phyloP scores from a whole-genome alignment of 257 asterid species.

The Nicotiana knightiana region DNA sequence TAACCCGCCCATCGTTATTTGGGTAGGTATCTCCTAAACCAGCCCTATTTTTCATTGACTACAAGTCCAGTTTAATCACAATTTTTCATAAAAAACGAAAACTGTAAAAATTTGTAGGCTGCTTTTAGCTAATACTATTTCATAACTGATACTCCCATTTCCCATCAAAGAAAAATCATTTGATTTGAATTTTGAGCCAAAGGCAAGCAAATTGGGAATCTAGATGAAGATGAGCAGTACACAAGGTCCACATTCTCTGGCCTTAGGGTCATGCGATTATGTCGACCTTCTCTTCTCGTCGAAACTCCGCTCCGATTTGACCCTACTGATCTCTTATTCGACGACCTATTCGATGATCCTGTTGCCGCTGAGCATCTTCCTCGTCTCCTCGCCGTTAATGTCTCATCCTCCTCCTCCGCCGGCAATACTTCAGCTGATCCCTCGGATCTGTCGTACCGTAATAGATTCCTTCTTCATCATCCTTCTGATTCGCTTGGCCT shows the following conservation, averaged over 20 bases:
- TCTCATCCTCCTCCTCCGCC: background rate
- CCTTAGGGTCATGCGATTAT: constrained; percentile 87
- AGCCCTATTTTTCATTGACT: too few species aligned
- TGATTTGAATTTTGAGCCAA: too few species aligned
- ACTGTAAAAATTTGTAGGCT: too few species aligned
- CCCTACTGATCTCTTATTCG: constrained; percentile 81
- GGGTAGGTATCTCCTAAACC: too few species aligned
- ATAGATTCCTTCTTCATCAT: constrained; percentile 70
- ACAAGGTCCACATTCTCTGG: constrained; percentile 74
- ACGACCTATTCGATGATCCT: constrained; percentile 87
- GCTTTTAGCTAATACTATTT: too few species aligned
- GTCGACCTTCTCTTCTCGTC: constrained; percentile 86
- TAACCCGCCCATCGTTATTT: too few species aligned
- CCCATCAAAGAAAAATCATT: too few species aligned
- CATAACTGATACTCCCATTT: too few species aligned
- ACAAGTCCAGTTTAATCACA: too few species aligned
- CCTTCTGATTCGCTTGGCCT: constrained; percentile 84
- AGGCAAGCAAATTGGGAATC: too few species aligned
- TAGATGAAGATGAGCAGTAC: constrained; percentile 43
- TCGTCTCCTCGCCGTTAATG: constrained; percentile 43
- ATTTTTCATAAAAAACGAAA: too few species aligned
- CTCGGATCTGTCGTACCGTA: constrained; percentile 75
- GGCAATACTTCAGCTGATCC: constrained; percentile 29
- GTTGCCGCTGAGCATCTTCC: constrained; percentile 65
- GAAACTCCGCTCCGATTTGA: constrained; percentile 77